Base-by-base conservation (phyloP, 2,329 filamentous ascomycete species). In the Penicillium psychrosexuale region DNA sequence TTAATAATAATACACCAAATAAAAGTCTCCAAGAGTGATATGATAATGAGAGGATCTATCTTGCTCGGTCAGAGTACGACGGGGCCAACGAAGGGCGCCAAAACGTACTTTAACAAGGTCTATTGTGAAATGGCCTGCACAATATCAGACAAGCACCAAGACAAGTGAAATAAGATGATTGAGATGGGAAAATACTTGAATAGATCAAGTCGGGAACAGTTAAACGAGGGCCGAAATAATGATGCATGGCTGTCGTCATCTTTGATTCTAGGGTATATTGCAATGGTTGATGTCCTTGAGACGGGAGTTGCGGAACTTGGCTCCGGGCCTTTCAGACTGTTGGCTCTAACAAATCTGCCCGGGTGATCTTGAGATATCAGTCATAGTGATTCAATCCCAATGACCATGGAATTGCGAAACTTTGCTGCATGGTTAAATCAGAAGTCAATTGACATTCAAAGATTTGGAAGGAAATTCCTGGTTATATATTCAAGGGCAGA, bases 221-320 rank as follows among this genome's bases (percentile, higher is more conserved):
- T 39, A 13, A 47, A 28, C n/a, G n/a, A 22, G 28, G 12, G 13
- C 19, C 22, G 22, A 24, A 38, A 24, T 22, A 47, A 62, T 65
- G 62, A 64, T 64, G 61, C 47, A 64, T 42, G 27, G 40, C 45
- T 65, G 58, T 64, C 63, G 61, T 64, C 63, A 59, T 62, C 47
- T 44, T 53, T 12, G 13, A 13, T 24, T 24, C 8, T 17, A 47
- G 34, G n/a, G 8, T 15, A 56, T 30, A 34, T 28, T 15, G 22
- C 19, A 48, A 34, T 19, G 27, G 11, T 28, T n/a, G 15, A 34
- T 33, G 37, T 15, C 1, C 5, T 12, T 6, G n/a, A 19, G 15
- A 44, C 22, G 28, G n/a, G 22, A 49, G 33, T 8, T 34, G 28
- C 61, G 62, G 62, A 61, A 63, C 37, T 52, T 9, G 43, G 22